Evolutionary conservation across 2,329 filamentous ascomycete genomes (phyloP).

Genomic region (Xylariaceae sp.): DNA sequence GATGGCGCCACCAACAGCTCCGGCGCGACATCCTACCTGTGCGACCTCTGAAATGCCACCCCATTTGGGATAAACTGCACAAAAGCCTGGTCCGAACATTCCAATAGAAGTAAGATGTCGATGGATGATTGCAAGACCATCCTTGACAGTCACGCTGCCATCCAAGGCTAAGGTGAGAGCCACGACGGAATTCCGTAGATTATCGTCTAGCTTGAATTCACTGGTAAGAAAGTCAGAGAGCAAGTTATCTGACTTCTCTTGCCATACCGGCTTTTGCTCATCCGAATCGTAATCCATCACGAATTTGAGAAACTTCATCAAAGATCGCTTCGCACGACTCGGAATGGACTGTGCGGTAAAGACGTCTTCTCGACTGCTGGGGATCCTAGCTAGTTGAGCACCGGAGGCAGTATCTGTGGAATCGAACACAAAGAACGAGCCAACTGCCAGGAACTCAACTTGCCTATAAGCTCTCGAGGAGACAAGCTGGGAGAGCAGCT

Average conservation of each 20-base stretch:
- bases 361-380: slow-evolving; percentile 86
- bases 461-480: slow-evolving; percentile 84
- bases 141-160: slow-evolving; percentile 55
- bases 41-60: slow-evolving; percentile 83
- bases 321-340: slow-evolving; percentile 72
- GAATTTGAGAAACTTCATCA: slow-evolving; percentile 95
- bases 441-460: slow-evolving; percentile 89
- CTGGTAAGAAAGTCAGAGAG: slow-evolving; percentile 57
- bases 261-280: slow-evolving; percentile 54
- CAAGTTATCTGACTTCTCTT: slow-evolving; percentile 48
- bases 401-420: slow-evolving; percentile 27
- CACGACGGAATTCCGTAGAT: slow-evolving; percentile 58
- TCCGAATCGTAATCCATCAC: slow-evolving; percentile 67
- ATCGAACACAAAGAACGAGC: slow-evolving; percentile 81
- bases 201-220: slow-evolving; percentile 64
- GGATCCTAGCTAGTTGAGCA: slow-evolving; percentile 62
- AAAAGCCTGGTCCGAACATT: slow-evolving; percentile 82
- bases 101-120: slow-evolving; percentile 84
- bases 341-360: slow-evolving; percentile 75
- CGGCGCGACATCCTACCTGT: slow-evolving; percentile 86
- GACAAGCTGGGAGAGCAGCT: slow-evolving; percentile 75
- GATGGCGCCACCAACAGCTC: slow-evolving; percentile 83
- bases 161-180: slow-evolving; percentile 73
- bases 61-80: slow-evolving; percentile 88
- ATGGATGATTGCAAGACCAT: slow-evolving; percentile 69